Base-by-base conservation (phyloP, 2,329 filamentous ascomycete species). In the Aspergillus ibericus region DNA sequence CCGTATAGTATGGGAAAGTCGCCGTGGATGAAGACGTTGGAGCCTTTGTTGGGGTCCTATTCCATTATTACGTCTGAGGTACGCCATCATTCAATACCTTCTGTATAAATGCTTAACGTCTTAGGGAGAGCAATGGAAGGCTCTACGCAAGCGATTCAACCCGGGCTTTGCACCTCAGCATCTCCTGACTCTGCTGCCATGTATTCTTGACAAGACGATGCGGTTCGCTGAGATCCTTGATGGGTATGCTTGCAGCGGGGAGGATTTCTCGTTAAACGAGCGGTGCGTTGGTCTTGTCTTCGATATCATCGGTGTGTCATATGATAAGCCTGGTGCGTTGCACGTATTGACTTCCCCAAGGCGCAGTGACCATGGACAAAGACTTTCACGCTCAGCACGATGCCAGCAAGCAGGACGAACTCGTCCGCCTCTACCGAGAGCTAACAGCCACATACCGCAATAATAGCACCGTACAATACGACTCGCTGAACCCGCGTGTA, bases 281-380 rank as follows among this genome's bases (percentile, higher is more conserved):
- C 53, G 65, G 40, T 67, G 67, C n/a, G 66, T 60, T 4, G 62
- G 65, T 12, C 56, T 71, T n/a, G 70, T 70, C 2, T 70, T 73
- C 34, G 72, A 74, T 60, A 68, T 74, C 15, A 74, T 74, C n/a
- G 70, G 71, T 54, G 61, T 48, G 50, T 12, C 15, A 15, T 34
- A 48, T 64, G 20, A 13, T 12, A 16, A 29, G 3, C 29, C 5
- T 6, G 15, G 8, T n/a, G 8, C 13, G 22, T 13, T 27, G 3
- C 18, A 16, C 27, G 7, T n/a, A 47, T 4, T 32, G 22, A 29
- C 10, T 3, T 13, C 12, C 6, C 13, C 6, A 36, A 65, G 61
- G 59, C 18, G 61, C 61, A 12, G 59, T 63, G 8, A 59, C 56
- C 3, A 58, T 65, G 62, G 67, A 66, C 48, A 58, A 59, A 9